These are phyloP conservation scores for Ophiosphaerella narmari DNA, from an alignment of 2,329 filamentous ascomycete species.

Conservation along the genomic window DNA sequence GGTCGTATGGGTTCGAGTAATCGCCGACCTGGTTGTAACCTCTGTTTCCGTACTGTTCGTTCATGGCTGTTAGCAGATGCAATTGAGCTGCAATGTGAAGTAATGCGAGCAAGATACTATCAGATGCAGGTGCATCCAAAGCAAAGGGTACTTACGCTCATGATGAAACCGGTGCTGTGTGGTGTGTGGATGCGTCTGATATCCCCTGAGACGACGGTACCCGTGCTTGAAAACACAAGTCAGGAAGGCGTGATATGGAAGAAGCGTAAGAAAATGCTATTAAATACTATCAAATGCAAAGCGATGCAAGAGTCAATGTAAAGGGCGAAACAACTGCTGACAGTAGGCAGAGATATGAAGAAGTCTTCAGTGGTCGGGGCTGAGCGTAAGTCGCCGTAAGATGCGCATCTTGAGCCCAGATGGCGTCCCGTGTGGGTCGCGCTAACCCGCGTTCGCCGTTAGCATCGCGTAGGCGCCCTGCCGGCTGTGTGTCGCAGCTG, in stretches of 20 bases:
- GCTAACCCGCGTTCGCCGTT: not conserved
- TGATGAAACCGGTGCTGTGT: slow-evolving; percentile 44
- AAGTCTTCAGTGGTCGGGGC: slow-evolving; percentile 20
- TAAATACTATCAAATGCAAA: slow-evolving; percentile 10
- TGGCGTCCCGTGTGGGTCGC: slow-evolving; percentile 5
- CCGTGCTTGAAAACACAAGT: slow-evolving; percentile 13
- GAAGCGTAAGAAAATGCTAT: slow-evolving; percentile 1
- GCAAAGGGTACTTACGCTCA: slow-evolving; percentile 42
- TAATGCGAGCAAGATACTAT: slow-evolving; percentile 7
- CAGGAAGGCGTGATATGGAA: not conserved
- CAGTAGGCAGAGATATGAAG: slow-evolving; percentile 12
- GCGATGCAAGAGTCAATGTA: no score
- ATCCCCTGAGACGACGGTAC: slow-evolving; percentile 42
- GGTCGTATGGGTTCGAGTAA: slow-evolving; percentile 50
- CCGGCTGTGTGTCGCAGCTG: slow-evolving; percentile 11
- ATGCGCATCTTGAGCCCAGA: slow-evolving; percentile 2
- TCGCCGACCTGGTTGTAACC: slow-evolving; percentile 49
- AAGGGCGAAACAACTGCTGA: slow-evolving; percentile 8
- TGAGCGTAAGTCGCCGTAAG: slow-evolving; percentile 12
- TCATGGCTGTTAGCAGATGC: slow-evolving; percentile 22
- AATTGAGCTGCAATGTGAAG: slow-evolving; percentile 10
- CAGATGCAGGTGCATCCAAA: slow-evolving; percentile 33
- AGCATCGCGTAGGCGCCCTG: slow-evolving; percentile 9
- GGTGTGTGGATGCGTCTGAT: slow-evolving; percentile 33
- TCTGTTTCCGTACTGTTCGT: slow-evolving; percentile 48